A percentile compares a stretch with the other conserved stretches of the same genome.
These are phyloP conservation scores for Exophiala sp. DNA, from an alignment of 2,329 filamentous ascomycete genomes.

Conservation along the genomic window DNA sequence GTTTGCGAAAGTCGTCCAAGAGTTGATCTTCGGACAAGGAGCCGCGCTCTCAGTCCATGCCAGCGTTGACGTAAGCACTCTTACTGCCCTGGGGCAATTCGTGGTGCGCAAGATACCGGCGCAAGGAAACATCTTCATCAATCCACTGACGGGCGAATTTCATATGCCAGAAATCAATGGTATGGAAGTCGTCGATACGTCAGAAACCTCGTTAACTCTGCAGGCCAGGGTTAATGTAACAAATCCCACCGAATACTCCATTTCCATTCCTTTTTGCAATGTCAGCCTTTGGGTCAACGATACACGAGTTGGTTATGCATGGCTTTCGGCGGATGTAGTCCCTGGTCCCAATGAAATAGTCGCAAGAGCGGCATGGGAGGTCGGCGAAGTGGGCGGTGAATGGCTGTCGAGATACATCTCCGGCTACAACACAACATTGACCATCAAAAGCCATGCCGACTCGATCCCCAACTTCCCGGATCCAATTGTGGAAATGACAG, in stretches of 20 bases:
- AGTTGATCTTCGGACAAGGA: conserved; percentile 64
- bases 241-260: conserved; percentile 84
- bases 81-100: conserved; percentile 74
- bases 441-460: conserved; percentile 61
- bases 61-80: conserved; percentile 72
- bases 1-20: conserved; percentile 74
- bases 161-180: conserved; percentile 62
- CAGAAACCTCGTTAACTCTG: conserved; percentile 63
- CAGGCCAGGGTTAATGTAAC: conserved; percentile 72
- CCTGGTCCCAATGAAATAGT: conserved; percentile 68
- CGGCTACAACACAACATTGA: conserved; percentile 75
- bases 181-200: conserved; percentile 67
- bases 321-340: conserved; percentile 54
- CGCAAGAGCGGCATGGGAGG: conserved; percentile 68
- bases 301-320: conserved; percentile 69
- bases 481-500: conserved; percentile 66
- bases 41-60: conserved; percentile 72
- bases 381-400: conserved; percentile 59
- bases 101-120: conserved; percentile 75
- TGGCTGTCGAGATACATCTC: conserved; percentile 83
- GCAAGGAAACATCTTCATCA: conserved; percentile 79
- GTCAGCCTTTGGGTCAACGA: conserved; percentile 69
- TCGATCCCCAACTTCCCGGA: conserved; percentile 68
- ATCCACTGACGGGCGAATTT: conserved; percentile 55
- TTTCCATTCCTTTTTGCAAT: conserved; percentile 71